A percentile compares a stretch with the other conserved stretches of the same genome.
Conservation (phyloP, 2,329 filamentous ascomycete species). For the Endocalyx cinctus region DNA sequence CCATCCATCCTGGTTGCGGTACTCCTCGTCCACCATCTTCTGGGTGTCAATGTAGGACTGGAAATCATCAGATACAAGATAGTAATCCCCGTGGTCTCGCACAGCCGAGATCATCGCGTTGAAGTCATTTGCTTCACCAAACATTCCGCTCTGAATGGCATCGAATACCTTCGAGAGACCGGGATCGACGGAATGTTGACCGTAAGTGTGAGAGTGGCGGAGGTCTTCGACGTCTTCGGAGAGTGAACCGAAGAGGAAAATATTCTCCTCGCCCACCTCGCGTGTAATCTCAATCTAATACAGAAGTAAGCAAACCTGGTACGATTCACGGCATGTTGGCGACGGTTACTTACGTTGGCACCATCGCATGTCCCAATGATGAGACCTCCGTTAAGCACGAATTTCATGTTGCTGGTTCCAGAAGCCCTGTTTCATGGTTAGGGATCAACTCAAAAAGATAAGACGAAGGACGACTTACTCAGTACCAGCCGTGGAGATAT, state of each 20-base stretch:
- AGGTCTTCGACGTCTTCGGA: conserved; percentile 96
- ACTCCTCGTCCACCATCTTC: conserved; percentile 83
- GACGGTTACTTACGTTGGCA: conserved; percentile 74
- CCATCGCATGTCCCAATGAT: conserved; percentile 98
- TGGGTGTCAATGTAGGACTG: conserved; percentile 91
- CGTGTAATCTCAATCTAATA: conserved; percentile 86
- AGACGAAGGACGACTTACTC: conserved; percentile 51
- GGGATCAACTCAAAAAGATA: conserved; percentile 7
- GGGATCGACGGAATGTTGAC: conserved; percentile 70
- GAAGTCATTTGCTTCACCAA: conserved; percentile 77
- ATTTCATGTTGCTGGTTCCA: conserved; percentile 99
- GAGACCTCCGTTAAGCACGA: conserved; percentile 92
- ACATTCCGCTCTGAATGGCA: conserved; percentile 72
- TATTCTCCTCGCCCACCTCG: conserved; percentile 93
- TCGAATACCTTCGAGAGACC: conserved; percentile 78
- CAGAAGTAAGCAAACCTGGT: conserved; percentile 9
- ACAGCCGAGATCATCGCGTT: conserved; percentile 79
- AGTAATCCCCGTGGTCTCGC: conserved; percentile 92
- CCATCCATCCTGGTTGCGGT: conserved; percentile 90
- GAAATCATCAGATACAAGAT: conserved; percentile 97
- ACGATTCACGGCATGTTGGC: neutral
- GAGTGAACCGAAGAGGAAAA: conserved; percentile 96
- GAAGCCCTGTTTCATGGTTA: conserved; percentile 43
- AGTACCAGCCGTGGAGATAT: conserved; percentile 96
- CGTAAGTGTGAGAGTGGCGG: conserved; percentile 84